Conservation (phyloP, 2,329 filamentous ascomycete genomes). For the Cephalotrichum gorgonifer region DNA sequence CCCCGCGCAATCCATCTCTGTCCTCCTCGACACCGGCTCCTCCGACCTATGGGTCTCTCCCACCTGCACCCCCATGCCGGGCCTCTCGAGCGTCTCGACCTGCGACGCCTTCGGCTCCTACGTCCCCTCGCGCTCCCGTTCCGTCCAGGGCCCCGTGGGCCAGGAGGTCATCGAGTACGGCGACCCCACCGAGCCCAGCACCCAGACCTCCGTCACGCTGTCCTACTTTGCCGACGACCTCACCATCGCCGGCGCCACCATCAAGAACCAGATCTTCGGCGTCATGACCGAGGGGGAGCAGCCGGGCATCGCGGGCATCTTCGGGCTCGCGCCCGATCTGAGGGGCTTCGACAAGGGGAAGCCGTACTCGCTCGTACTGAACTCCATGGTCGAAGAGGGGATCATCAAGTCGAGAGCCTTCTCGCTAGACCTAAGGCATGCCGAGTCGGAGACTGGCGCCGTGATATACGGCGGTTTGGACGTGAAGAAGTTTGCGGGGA, state of each 20-base stretch:
- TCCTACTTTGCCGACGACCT: slow-evolving; percentile 35
- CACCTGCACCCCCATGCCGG: slow-evolving; percentile 28
- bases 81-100: slow-evolving; percentile 19
- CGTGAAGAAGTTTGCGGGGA: slow-evolving; percentile 38
- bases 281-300: slow-evolving; percentile 26
- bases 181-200: slow-evolving; percentile 22
- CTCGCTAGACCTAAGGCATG: slow-evolving; percentile 36
- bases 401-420: slow-evolving; percentile 40
- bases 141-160: slow-evolving; percentile 25
- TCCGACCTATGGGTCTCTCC: slow-evolving; percentile 47
- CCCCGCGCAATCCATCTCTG: slow-evolving; percentile 29
- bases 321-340: slow-evolving; percentile 36
- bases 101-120: slow-evolving; percentile 33
- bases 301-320: slow-evolving; percentile 38
- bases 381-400: slow-evolving; percentile 33
- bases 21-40: slow-evolving; percentile 41
- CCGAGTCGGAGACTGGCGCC: slow-evolving; percentile 31
- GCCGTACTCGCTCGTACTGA: slow-evolving; percentile 44
- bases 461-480: slow-evolving; percentile 45
- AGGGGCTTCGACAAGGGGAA: slow-evolving; percentile 22
- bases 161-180: slow-evolving; percentile 27
- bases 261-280: slow-evolving; percentile 39
- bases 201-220: slow-evolving; percentile 27
- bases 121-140: slow-evolving; percentile 27
- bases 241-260: slow-evolving; percentile 28